Conservation (phyloP, 2,329 filamentous ascomycete genomes). For the Eurotiales sp. region DNA sequence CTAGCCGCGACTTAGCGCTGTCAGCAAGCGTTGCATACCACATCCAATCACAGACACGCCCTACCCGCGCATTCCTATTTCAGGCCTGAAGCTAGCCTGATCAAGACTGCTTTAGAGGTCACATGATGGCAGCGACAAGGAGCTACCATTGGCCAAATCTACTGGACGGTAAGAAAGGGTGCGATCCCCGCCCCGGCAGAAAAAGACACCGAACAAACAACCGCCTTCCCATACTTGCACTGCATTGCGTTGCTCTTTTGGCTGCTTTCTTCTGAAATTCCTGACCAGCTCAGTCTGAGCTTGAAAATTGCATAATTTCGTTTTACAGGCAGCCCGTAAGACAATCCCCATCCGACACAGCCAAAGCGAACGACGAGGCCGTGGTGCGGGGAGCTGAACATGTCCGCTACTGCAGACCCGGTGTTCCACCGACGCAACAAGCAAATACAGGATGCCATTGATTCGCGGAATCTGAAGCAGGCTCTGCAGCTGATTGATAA, state of each 20-base stretch:
- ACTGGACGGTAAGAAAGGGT: conserved; percentile 8
- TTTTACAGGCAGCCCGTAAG: background rate
- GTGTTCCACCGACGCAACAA: conserved; percentile 46
- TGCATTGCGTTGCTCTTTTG: no score
- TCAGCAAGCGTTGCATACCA: no score
- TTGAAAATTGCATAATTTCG: background rate
- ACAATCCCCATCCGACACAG: background rate
- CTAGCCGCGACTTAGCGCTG: no score
- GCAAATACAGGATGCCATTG: conserved; percentile 48
- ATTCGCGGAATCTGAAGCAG: conserved; percentile 47
- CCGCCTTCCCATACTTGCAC: background rate
- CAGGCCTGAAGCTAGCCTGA: no score
- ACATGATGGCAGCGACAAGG: no score
- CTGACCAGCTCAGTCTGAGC: background rate
- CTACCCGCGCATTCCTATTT: no score
- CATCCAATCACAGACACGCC: no score
- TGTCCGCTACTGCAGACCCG: conserved; percentile 35
- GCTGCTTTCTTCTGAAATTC: background rate
- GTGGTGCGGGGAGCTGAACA: conserved; percentile 18
- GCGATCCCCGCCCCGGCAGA: conserved; percentile 11
- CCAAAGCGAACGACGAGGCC: background rate
- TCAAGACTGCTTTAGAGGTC: no score
- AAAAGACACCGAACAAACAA: background rate
- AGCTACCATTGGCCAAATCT: background rate
- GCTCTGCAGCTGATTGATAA: conserved; percentile 49